These are phyloP conservation scores for Fraxinus floribunda DNA, from an alignment of 305 asterid species.

Conservation along the genomic window DNA sequence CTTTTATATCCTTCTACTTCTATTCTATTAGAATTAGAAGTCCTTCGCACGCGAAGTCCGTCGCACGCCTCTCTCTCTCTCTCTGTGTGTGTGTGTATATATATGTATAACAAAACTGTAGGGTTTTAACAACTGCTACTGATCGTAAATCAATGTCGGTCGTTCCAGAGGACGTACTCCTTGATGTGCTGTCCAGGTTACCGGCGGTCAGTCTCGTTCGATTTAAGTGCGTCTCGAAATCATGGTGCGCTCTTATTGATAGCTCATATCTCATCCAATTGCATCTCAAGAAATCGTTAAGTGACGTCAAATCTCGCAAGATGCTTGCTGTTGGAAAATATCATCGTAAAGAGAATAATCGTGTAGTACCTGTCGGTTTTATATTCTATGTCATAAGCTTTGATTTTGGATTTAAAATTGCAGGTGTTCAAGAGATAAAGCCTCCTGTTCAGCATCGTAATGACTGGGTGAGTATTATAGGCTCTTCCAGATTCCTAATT, in stretches of 20 bases:
- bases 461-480: background rate
- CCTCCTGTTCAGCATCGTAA: background rate
- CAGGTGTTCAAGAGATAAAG: background rate
- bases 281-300: background rate
- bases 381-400: background rate
- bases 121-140: background rate
- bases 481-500: slow-evolving; percentile 4
- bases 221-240: background rate
- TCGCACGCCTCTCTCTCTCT: too few species aligned
- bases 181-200: background rate
- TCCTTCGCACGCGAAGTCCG: too few species aligned
- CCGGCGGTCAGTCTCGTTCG: background rate
- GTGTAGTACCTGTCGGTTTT: background rate
- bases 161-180: background rate
- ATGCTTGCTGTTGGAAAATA: background rate
- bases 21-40: too few species aligned
- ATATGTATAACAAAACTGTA: background rate
- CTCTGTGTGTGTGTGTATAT: too few species aligned
- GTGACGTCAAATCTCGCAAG: background rate
- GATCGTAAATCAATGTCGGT: background rate
- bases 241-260: background rate
- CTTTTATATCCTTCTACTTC: too few species aligned
- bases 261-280: background rate
- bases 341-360: background rate
- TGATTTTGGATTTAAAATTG: background rate